Evolutionary conservation across 345 rosid genomes (phyloP).

Genomic region (Nasturtium officinale): DNA sequence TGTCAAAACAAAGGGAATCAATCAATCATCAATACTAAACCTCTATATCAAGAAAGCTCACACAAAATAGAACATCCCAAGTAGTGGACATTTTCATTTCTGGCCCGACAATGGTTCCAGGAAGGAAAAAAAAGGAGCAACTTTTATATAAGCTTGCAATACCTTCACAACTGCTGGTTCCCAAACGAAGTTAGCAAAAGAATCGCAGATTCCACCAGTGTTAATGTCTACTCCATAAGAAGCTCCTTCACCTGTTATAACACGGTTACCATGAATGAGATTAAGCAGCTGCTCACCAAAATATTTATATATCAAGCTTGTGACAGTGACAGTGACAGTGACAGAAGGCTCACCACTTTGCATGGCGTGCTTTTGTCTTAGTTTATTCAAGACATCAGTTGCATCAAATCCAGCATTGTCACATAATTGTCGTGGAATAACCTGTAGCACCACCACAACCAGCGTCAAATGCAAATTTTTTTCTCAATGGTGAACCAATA

Average conservation of each 20-base stretch:
- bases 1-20: conserved; percentile 37
- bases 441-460: conserved; percentile 49
- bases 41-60: not conserved
- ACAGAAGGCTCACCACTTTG: conserved; percentile 63
- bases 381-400: conserved; percentile 94
- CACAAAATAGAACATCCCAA: conserved; percentile 9
- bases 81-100: not conserved
- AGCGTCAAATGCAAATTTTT: not conserved
- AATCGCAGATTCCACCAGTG: conserved; percentile 93
- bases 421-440: conserved; percentile 94
- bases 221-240: conserved; percentile 94
- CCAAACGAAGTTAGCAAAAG: conserved; percentile 97
- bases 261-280: conserved; percentile 9
- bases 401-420: conserved; percentile 99
- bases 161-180: conserved; percentile 99
- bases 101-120: conserved; percentile 4
- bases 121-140: not conserved
- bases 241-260: conserved; percentile 78
- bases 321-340: not conserved
- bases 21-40: conserved; percentile 4
- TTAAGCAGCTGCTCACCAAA: not conserved
- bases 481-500: not conserved
- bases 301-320: conserved; percentile 8
- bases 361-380: conserved; percentile 93
- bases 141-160: not conserved